These are phyloP conservation scores for Sugiyamaella novakii DNA, from an alignment of 1,139 yeast species.

Conservation along the genomic window DNA sequence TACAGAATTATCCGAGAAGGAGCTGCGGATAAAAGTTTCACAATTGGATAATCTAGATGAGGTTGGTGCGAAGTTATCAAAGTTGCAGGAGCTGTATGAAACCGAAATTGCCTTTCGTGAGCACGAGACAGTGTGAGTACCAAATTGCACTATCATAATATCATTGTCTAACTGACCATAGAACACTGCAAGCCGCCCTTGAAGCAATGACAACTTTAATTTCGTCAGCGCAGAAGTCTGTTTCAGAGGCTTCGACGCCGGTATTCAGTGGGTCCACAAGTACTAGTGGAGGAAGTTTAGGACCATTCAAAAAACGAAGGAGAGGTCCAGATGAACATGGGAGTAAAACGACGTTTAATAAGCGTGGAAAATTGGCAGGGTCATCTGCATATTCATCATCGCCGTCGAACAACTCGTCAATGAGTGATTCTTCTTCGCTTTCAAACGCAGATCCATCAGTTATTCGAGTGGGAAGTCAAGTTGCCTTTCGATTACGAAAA, in stretches of 20 bases:
- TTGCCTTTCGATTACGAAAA: constrained; percentile 71
- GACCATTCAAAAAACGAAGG: constrained; percentile 21
- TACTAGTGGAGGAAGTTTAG: constrained; percentile 1
- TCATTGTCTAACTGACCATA: not conserved
- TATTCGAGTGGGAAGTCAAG: constrained; percentile 66
- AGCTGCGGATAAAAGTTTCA: constrained; percentile 18
- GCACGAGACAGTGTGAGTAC: constrained; percentile 19
- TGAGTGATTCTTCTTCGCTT: not conserved
- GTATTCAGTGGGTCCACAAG: constrained; percentile 8
- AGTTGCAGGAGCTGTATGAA: constrained; percentile 17
- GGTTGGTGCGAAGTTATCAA: constrained; percentile 9
- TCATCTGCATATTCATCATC: constrained; percentile 15
- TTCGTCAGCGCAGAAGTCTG: constrained; percentile 3
- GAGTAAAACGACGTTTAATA: constrained; percentile 7
- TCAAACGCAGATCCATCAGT: constrained; percentile 6
- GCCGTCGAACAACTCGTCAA: constrained; percentile 4
- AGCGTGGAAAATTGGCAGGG: constrained; percentile 9
- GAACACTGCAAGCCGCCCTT: constrained; percentile 13
- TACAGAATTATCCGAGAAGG: constrained; percentile 13
- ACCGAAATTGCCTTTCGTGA: constrained; percentile 17
- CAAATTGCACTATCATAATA: not conserved
- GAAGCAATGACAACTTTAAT: constrained; percentile 13
- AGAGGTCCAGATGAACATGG: constrained; percentile 17
- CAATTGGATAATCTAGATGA: constrained; percentile 20
- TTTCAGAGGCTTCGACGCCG: constrained; percentile 17